phyloP scores from a whole-genome alignment of 106 monocot species.

The Chionographis japonica region DNA sequence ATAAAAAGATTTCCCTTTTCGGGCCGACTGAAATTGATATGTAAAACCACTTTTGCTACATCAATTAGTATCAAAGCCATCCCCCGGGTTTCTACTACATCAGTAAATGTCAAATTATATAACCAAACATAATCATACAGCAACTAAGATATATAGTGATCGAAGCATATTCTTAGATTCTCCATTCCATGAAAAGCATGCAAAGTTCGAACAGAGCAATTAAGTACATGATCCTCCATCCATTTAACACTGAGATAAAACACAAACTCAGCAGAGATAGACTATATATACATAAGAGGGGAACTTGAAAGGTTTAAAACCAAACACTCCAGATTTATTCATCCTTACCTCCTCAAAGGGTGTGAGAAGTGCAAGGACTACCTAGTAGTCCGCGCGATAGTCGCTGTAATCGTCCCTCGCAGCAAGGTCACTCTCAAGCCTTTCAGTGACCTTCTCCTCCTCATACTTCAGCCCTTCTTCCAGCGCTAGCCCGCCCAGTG shows the following conservation, averaged over 20 bases:
- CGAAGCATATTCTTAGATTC: too few species aligned
- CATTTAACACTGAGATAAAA: not conserved
- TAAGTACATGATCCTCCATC: not conserved
- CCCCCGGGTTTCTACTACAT: too few species aligned
- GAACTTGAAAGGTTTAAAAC: not conserved
- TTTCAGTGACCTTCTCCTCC: slow-evolving; percentile 62
- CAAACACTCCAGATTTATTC: slow-evolving; percentile 7
- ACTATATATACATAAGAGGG: slow-evolving; percentile 1
- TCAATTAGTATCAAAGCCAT: too few species aligned
- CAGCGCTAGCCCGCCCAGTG: slow-evolving; percentile 61
- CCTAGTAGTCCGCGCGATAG: slow-evolving; percentile 42
- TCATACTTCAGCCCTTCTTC: slow-evolving; percentile 70
- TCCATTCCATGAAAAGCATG: too few species aligned
- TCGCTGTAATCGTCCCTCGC: slow-evolving; percentile 51
- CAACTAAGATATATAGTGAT: too few species aligned
- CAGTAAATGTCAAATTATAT: too few species aligned
- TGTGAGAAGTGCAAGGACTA: not conserved
- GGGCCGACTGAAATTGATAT: too few species aligned
- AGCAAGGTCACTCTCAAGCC: slow-evolving; percentile 29
- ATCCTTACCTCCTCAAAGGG: slow-evolving; percentile 8
- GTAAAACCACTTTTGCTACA: too few species aligned
- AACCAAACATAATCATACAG: too few species aligned
- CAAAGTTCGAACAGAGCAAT: too few species aligned
- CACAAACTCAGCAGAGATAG: slow-evolving; percentile 8
- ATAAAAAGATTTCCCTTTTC: too few species aligned